These are phyloP conservation scores for Phialophora tarda DNA, from an alignment of 2,329 filamentous ascomycete genomes.

Conservation along the genomic window DNA sequence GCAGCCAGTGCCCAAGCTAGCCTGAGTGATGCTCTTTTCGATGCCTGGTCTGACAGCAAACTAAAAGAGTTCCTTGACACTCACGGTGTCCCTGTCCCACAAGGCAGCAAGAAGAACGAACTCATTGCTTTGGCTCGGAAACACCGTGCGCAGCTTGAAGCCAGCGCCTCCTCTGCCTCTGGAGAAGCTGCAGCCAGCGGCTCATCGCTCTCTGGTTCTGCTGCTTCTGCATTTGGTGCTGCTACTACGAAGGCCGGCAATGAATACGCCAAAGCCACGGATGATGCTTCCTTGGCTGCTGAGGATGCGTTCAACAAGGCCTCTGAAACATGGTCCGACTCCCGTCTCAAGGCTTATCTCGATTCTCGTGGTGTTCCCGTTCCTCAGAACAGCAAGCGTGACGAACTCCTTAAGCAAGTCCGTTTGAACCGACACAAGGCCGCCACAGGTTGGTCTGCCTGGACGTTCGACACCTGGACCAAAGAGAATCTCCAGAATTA, in stretches of 20 bases:
- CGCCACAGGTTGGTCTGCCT: slow-evolving; percentile 69
- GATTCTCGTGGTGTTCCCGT: slow-evolving; percentile 78
- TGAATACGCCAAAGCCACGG: slow-evolving; percentile 75
- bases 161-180: slow-evolving; percentile 57
- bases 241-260: slow-evolving; percentile 78
- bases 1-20: slow-evolving; percentile 73
- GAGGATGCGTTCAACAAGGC: slow-evolving; percentile 71
- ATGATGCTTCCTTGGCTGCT: slow-evolving; percentile 66
- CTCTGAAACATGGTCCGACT: slow-evolving; percentile 72
- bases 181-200: slow-evolving; percentile 61
- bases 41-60: slow-evolving; percentile 86
- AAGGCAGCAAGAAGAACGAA: slow-evolving; percentile 89
- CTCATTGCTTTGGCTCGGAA: slow-evolving; percentile 87
- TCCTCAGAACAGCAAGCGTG: slow-evolving; percentile 71
- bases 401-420: slow-evolving; percentile 76
- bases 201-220: slow-evolving; percentile 57
- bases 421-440: slow-evolving; percentile 75
- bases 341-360: slow-evolving; percentile 76
- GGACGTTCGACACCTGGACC: slow-evolving; percentile 80
- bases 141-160: slow-evolving; percentile 75
- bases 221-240: slow-evolving; percentile 63
- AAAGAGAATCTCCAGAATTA: slow-evolving; percentile 70
- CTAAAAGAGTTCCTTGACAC: slow-evolving; percentile 93
- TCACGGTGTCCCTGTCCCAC: slow-evolving; percentile 86
- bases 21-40: slow-evolving; percentile 81